Evolutionary conservation across 2,329 filamentous ascomycete species (phyloP).

Genomic region (Colletotrichum neosansevieriae): DNA sequence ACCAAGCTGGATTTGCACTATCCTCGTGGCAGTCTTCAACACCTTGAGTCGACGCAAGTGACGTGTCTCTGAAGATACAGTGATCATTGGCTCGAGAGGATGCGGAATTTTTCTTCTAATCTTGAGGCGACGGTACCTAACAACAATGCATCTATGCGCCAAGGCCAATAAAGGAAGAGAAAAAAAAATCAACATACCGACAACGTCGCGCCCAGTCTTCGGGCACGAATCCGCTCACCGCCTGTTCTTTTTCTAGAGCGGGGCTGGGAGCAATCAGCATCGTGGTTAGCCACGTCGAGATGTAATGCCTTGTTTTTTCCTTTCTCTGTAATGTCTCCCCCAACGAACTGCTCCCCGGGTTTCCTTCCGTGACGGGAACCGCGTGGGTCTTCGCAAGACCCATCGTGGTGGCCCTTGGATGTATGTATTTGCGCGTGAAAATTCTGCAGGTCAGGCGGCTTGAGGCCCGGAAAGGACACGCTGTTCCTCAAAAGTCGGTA

Average conservation of each 20-base stretch:
- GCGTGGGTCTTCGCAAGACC: background rate
- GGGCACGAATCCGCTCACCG: background rate
- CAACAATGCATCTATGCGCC: background rate
- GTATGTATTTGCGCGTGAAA: constrained; percentile 1
- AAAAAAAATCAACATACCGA: too few species aligned
- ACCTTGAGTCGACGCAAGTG: background rate
- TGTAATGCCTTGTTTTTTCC: background rate
- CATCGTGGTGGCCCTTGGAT: background rate
- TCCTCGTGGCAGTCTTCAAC: too few species aligned
- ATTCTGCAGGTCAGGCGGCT: constrained; percentile 6
- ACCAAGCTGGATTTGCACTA: too few species aligned
- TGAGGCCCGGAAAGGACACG: constrained; percentile 5
- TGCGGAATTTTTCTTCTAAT: background rate
- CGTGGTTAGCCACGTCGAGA: constrained; percentile 10
- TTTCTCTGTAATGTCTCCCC: too few species aligned
- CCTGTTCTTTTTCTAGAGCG: background rate
- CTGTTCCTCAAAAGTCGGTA: constrained; percentile 3
- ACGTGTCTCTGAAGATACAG: constrained; percentile 2
- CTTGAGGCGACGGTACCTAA: background rate
- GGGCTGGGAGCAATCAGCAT: background rate
- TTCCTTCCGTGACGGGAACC: background rate
- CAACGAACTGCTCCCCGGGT: constrained; percentile 1
- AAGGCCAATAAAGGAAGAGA: constrained; percentile 4
- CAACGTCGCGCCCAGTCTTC: background rate
- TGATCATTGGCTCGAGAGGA: background rate